Percentiles rank a stretch among this genome's conserved stretches.
Conservation (phyloP, 495 filamentous ascomycete genomes). For the Aspergillus saccharolyticus region DNA sequence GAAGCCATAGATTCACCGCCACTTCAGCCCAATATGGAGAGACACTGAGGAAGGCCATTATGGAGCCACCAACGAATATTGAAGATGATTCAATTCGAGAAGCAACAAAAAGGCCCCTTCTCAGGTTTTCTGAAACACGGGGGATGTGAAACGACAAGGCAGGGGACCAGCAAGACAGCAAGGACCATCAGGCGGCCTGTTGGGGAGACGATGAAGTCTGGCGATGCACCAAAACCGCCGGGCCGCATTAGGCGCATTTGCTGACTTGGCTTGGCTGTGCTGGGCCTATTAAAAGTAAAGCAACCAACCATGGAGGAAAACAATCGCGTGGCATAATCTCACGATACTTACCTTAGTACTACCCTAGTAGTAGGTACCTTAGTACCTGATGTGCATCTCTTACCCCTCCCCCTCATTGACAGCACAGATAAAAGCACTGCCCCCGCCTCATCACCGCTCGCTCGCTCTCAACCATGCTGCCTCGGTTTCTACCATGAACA, state of each 20-base stretch:
- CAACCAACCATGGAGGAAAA: not conserved
- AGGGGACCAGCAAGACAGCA: too few species aligned
- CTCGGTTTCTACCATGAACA: not conserved
- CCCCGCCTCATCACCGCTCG: not conserved
- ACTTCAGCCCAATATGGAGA: constrained; percentile 2
- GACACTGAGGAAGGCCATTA: not conserved
- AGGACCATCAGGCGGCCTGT: not conserved
- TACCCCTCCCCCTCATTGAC: not conserved
- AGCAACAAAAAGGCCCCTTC: not conserved
- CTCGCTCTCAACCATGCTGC: not conserved
- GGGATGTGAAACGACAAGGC: not conserved
- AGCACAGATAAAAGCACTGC: not conserved
- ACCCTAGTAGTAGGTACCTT: too few species aligned
- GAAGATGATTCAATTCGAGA: not conserved
- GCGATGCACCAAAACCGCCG: not conserved
- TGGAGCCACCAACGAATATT: not conserved
- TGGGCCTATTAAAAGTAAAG: not conserved
- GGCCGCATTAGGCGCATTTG: not conserved
- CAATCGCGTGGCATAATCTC: not conserved
- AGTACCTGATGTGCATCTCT: too few species aligned
- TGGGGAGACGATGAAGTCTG: not conserved
- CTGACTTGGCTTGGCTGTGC: not conserved
- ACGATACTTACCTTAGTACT: not conserved
- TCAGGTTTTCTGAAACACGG: not conserved
- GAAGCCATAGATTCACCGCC: constrained; percentile 5